Evolutionary conservation across 768 basidiomycete species (phyloP), one percentile per base, ranked within the genome.

Genomic region (Mycena belliarum): DNA sequence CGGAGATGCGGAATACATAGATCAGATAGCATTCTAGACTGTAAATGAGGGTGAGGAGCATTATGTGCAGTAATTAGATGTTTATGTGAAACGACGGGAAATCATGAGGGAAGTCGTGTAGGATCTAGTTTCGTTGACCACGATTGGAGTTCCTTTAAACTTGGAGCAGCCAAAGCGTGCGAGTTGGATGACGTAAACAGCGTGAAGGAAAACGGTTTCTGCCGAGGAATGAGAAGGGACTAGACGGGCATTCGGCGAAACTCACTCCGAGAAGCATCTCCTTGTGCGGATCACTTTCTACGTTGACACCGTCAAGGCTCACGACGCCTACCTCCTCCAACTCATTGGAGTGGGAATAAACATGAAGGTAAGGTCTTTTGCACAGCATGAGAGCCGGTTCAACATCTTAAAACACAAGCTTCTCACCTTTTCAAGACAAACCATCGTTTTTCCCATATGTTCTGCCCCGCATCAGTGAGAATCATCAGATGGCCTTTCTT

Each of bases 111-210:
- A 63, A 84, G 74, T 66, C 89, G 83, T 66, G 89, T 92, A 49
- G 92, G 92, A 72, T 94, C 92, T 65, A 95, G 76, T 71, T 91
- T 93, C 58, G 80, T 76, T 65, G 83, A 87, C 95, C 95, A 97
- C 68, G 86, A 82, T 57, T 85, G 85, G 57, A 93, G 78, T 67
- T 97, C 95, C 75, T 91, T 95, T 56, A 78, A 73, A 66, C 79
- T 91, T 3, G 88, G 83, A 32, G 94, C 93, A 10, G 91, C 88
- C 11, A 97, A 80, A 35, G 91, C 92, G 74, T 95, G 89, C 24
- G 94, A 95, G 71, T 97, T 96, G 9, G 91, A 91, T 14, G 91
- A 80, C 2, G 95, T 95, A 73, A 95, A 96, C 29, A 97, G 81
- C 14, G 92, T 94, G 73, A 97, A 95, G 15, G 88, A 89, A 71